Conservation (phyloP, 768 basidiomycete genomes). For the Asterophora lycoperdoides region DNA sequence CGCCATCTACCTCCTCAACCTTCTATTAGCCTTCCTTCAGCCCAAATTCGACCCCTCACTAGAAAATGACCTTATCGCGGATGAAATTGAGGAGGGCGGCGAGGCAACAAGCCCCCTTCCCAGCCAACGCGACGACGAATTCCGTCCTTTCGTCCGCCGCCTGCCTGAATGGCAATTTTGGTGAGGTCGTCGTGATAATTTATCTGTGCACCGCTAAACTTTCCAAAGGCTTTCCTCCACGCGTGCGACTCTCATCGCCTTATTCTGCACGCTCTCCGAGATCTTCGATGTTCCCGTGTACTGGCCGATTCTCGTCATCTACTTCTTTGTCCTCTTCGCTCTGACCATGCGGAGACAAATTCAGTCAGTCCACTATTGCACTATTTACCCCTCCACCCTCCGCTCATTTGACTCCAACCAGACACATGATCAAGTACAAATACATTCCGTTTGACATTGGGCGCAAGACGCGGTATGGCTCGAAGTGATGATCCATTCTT, state of each 20-base stretch:
- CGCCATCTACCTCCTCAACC: conserved; percentile 93
- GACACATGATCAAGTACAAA: conserved; percentile 99
- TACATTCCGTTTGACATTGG: conserved; percentile 96
- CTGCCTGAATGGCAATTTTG: conserved; percentile 98
- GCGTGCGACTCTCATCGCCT: conserved; percentile 77
- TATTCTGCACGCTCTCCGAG: conserved; percentile 77
- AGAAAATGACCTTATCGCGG: conserved; percentile 87
- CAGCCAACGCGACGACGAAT: conserved; percentile 82
- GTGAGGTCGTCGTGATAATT: conserved; percentile 35
- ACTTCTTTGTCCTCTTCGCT: conserved; percentile 93
- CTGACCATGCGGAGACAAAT: conserved; percentile 96
- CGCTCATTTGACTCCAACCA: conserved; percentile 25
- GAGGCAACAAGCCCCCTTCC: conserved; percentile 53
- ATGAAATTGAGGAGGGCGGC: conserved; percentile 93
- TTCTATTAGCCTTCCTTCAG: conserved; percentile 95
- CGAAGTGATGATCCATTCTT: conserved; percentile 33
- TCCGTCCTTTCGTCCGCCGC: conserved; percentile 92
- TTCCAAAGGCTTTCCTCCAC: conserved; percentile 82
- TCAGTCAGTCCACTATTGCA: conserved; percentile 54
- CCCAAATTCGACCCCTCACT: conserved; percentile 97
- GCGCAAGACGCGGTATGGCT: conserved; percentile 78
- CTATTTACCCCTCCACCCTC: conserved; percentile 2
- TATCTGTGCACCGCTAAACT: neutral
- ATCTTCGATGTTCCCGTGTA: conserved; percentile 96
- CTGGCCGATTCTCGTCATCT: conserved; percentile 97